Percentiles rank a stretch among this genome's conserved stretches.
Evolutionary conservation across 2,329 filamentous ascomycete genomes (phyloP).

Genomic region (Cladophialophora immunda): DNA sequence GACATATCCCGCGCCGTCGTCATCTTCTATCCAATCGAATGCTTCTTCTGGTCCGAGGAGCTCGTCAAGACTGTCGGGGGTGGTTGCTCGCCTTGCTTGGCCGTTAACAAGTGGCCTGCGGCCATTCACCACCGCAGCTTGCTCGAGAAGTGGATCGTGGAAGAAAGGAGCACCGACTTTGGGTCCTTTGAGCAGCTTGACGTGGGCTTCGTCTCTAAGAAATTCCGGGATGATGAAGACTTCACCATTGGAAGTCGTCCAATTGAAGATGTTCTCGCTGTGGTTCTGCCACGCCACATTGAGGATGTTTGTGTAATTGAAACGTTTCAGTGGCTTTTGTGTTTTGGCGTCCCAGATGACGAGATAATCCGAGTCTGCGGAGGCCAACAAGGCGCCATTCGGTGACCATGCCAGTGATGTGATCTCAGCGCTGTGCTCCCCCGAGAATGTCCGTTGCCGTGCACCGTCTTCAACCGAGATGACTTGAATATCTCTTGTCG

Average conservation of each 20-base stretch:
- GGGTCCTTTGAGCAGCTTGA: slow-evolving; percentile 64
- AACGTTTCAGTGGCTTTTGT: slow-evolving; percentile 78
- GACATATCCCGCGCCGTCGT: slow-evolving; percentile 90
- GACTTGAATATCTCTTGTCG: slow-evolving; percentile 82
- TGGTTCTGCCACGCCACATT: slow-evolving; percentile 89
- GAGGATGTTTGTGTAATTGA: slow-evolving; percentile 83
- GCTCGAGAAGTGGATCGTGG: slow-evolving; percentile 77
- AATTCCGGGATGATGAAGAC: slow-evolving; percentile 87
- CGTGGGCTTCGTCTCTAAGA: slow-evolving; percentile 64
- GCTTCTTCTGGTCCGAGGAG: slow-evolving; percentile 73
- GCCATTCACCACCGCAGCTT: slow-evolving; percentile 66
- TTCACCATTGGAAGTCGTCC: slow-evolving; percentile 91
- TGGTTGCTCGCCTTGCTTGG: slow-evolving; percentile 64
- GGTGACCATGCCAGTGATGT: slow-evolving; percentile 92
- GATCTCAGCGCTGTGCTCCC: slow-evolving; percentile 83
- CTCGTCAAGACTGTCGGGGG: slow-evolving; percentile 80
- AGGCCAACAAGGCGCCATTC: slow-evolving; percentile 86
- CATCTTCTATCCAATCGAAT: slow-evolving; percentile 90
- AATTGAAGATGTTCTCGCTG: slow-evolving; percentile 82
- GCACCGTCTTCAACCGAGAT: slow-evolving; percentile 92
- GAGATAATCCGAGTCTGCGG: slow-evolving; percentile 61
- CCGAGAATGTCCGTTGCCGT: slow-evolving; percentile 79
- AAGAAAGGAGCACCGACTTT: slow-evolving; percentile 75
- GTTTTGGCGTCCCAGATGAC: slow-evolving; percentile 88
- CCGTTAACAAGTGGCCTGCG: slow-evolving; percentile 66